phyloP scores from a whole-genome alignment of 2,329 filamentous ascomycete genomes.

The Rachicladosporium sp. region DNA sequence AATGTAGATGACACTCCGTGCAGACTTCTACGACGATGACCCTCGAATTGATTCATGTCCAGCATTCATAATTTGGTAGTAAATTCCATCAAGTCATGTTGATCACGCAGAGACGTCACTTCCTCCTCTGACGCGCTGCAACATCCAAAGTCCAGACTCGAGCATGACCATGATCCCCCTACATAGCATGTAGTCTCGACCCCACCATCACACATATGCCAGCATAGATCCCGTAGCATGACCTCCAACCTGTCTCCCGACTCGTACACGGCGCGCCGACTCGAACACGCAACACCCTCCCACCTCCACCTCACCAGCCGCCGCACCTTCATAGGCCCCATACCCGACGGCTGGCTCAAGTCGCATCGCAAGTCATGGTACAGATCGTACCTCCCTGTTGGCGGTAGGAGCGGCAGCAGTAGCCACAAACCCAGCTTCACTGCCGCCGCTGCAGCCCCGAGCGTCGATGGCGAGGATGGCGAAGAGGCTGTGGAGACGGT shows the following conservation, averaged over 20 bases:
- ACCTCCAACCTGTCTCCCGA: slow-evolving; percentile 12
- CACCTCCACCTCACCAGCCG: slow-evolving; percentile 50
- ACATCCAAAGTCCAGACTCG: too few relatives aligned
- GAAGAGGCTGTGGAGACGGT: background rate
- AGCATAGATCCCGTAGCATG: background rate
- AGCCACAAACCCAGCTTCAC: slow-evolving; percentile 8
- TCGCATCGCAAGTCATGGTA: slow-evolving; percentile 54
- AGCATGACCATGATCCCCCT: too few relatives aligned
- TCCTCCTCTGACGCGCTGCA: too few relatives aligned
- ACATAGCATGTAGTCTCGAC: too few relatives aligned
- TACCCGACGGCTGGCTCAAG: slow-evolving; percentile 53
- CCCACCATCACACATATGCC: too few relatives aligned
- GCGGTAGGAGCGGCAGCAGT: slow-evolving; percentile 1
- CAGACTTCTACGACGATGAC: too few relatives aligned
- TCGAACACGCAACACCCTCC: slow-evolving; percentile 46
- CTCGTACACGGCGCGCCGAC: slow-evolving; percentile 28
- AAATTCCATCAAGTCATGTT: too few relatives aligned
- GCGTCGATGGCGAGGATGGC: slow-evolving; percentile 1
- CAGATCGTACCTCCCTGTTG: slow-evolving; percentile 35
- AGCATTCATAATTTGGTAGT: too few relatives aligned
- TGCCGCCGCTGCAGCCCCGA: slow-evolving; percentile 17
- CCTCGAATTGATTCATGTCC: too few relatives aligned
- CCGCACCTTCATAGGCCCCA: slow-evolving; percentile 53
- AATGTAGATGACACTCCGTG: too few relatives aligned
- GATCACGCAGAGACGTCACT: too few relatives aligned